Percentiles rank a stretch among this genome's conserved stretches.
Conservation (phyloP, 805 yeast species). For the Cephaloascus fragrans region DNA sequence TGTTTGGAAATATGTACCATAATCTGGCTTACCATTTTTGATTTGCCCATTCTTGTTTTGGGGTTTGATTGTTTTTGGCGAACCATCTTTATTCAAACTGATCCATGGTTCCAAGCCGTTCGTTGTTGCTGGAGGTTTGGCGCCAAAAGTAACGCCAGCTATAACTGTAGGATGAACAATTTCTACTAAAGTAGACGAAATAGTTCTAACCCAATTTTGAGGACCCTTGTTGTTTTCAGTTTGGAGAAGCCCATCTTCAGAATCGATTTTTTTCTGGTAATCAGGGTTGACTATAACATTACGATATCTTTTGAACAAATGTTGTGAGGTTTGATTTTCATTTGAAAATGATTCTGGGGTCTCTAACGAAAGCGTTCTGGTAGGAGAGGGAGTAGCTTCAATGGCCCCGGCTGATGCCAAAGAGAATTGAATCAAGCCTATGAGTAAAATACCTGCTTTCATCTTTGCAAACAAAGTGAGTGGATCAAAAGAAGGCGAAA, state of each 20-base stretch:
- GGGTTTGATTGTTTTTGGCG: conserved; percentile 73
- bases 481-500: no score
- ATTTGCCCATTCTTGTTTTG: conserved; percentile 64
- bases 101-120: conserved; percentile 76
- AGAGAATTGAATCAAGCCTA: no score
- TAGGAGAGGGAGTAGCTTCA: no score
- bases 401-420: no score
- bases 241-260: conserved; percentile 4
- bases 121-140: conserved; percentile 63
- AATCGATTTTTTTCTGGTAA: conserved; percentile 15
- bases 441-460: no score
- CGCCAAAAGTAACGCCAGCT: conserved; percentile 53
- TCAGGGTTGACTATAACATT: conserved; percentile 20
- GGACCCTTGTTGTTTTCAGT: conserved; percentile 18
- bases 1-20: conserved; percentile 69
- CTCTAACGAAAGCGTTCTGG: no score
- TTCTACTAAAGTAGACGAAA: conserved; percentile 44
- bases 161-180: conserved; percentile 56
- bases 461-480: no score
- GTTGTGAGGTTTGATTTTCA: no score
- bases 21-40: conserved; percentile 58
- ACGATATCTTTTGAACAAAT: background rate
- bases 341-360: no score
- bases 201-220: conserved; percentile 67
- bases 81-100: conserved; percentile 64